These are phyloP conservation scores for Anaeromyces robustus DNA, from an alignment of 192 early-diverging fungal genomes.

Conservation along the genomic window DNA sequence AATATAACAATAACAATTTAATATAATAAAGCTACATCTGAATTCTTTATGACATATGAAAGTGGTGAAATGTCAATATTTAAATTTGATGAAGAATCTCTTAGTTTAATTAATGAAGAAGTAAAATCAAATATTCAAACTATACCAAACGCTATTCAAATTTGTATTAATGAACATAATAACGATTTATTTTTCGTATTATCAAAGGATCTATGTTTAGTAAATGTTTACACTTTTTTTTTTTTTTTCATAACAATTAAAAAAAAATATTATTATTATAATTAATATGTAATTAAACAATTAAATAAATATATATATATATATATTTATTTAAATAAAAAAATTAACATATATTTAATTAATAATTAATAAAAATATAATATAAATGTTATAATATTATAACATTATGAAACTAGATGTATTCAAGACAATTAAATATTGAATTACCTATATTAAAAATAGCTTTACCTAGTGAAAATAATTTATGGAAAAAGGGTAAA, in stretches of 20 bases:
- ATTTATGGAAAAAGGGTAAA: neutral
- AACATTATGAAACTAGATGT: neutral
- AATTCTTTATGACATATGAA: neutral
- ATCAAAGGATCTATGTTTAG: neutral
- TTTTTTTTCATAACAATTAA: too few species aligned
- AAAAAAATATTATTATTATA: too few species aligned
- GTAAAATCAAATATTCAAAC: neutral
- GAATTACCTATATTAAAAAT: neutral
- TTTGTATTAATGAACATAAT: neutral
- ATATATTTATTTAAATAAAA: too few species aligned
- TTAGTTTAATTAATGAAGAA: neutral
- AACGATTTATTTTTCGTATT: neutral
- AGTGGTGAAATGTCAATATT: neutral
- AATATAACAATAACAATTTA: too few species aligned
- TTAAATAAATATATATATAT: too few species aligned
- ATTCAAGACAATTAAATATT: neutral
- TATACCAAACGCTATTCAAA: neutral
- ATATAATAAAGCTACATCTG: neutral
- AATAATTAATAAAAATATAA: too few species aligned
- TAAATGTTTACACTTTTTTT: neutral
- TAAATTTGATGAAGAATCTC: neutral
- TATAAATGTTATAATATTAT: too few species aligned
- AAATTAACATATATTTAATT: too few species aligned
- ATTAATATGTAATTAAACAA: too few species aligned
- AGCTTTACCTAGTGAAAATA: neutral